phyloP scores from a whole-genome alignment of 495 filamentous ascomycete genomes.

The Penicillium canescens region DNA sequence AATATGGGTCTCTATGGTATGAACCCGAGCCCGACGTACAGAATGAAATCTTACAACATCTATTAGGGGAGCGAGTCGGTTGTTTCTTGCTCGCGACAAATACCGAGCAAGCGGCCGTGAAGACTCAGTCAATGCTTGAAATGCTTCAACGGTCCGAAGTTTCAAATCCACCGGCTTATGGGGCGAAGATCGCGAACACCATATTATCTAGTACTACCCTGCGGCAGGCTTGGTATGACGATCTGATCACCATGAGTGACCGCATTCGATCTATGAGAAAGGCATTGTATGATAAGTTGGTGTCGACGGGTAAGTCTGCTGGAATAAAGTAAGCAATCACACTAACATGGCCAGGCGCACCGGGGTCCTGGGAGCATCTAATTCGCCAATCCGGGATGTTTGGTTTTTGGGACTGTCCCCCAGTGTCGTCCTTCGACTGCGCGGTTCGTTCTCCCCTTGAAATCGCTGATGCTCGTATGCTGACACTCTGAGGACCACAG shows the following conservation, averaged over 20 bases:
- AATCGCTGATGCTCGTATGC: background rate
- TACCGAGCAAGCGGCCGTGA: constrained; percentile 15
- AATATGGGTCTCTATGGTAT: constrained; percentile 51
- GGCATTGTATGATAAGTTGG: constrained; percentile 26
- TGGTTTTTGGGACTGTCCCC: constrained; percentile 34
- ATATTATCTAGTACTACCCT: constrained; percentile 29
- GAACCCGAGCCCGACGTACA: background rate
- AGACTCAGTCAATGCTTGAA: constrained; percentile 29
- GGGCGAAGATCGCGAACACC: constrained; percentile 37
- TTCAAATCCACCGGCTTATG: constrained; percentile 41
- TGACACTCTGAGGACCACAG: constrained; percentile 11
- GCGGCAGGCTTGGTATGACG: constrained; percentile 36
- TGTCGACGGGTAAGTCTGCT: constrained; percentile 11
- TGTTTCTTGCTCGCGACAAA: constrained; percentile 20
- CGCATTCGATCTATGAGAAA: constrained; percentile 37
- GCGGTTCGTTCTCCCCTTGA: constrained; percentile 24
- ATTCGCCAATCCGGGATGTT: constrained; percentile 44
- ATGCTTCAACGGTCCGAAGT: constrained; percentile 40
- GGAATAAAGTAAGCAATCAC: background rate
- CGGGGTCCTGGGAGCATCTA: constrained; percentile 39
- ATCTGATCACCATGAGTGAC: constrained; percentile 40
- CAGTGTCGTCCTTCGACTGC: constrained; percentile 24
- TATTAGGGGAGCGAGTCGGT: constrained; percentile 30
- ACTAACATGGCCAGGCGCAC: constrained; percentile 16
- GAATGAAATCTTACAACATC: background rate